A percentile compares a stretch with the other conserved stretches of the same genome.
Evolutionary conservation across 352 stramenopile genomes (phyloP).

Genomic region (Globisporangium nodosum): DNA sequence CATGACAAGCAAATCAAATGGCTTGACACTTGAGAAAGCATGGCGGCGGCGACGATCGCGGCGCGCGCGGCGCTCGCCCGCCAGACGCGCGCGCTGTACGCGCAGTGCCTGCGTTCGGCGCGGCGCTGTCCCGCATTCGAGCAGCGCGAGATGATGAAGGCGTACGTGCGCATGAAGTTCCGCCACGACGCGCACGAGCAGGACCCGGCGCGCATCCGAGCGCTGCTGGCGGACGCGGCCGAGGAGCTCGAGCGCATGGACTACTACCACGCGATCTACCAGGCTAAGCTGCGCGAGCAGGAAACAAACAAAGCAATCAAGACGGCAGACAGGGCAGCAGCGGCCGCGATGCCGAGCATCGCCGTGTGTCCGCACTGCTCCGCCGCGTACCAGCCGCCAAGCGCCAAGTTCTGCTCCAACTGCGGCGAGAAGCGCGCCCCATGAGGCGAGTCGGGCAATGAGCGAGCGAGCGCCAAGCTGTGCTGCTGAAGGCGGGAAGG

Average conservation of each 20-base stretch:
- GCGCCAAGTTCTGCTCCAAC: conserved; percentile 71
- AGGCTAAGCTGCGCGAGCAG: conserved; percentile 44
- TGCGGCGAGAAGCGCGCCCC: conserved; percentile 49
- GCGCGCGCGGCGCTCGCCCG: conserved; percentile 10
- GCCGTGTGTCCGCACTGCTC: conserved; percentile 34
- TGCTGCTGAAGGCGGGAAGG: too few species aligned
- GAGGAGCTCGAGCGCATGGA: conserved; percentile 85
- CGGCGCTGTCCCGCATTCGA: conserved; percentile 68
- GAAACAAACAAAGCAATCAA: not conserved
- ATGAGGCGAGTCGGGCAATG: not conserved
- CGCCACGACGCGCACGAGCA: conserved; percentile 38
- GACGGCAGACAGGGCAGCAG: not conserved
- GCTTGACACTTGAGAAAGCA: too few species aligned
- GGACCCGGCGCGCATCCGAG: conserved; percentile 49
- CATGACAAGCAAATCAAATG: too few species aligned
- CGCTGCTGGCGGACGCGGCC: conserved; percentile 47
- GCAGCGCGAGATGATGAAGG: conserved; percentile 81
- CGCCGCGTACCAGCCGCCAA: conserved; percentile 31
- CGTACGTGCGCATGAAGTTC: conserved; percentile 80
- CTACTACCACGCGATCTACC: conserved; percentile 83
- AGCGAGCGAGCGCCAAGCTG: too few species aligned
- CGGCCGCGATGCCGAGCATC: conserved; percentile 1
- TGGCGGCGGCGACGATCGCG: not conserved
- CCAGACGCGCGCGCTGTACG: conserved; percentile 58
- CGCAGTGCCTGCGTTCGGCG: conserved; percentile 69